Conservation (phyloP, 129 eudicot species). For the Lonicera japonica region DNA sequence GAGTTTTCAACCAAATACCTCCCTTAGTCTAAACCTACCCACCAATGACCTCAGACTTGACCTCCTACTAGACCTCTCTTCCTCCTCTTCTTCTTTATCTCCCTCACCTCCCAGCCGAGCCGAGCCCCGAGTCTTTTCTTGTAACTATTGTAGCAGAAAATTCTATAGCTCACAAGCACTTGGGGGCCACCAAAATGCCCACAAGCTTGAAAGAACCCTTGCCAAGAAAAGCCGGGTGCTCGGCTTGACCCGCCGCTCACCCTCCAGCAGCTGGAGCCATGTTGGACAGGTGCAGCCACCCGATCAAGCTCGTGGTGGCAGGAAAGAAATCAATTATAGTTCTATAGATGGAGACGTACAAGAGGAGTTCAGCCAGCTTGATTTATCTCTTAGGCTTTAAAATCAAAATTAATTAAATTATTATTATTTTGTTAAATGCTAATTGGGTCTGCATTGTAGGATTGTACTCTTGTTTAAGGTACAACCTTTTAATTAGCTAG, state of each 20-base stretch:
- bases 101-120: slow-evolving; percentile 16
- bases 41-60: slow-evolving; percentile 25
- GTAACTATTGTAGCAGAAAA: slow-evolving; percentile 75
- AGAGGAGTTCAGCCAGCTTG: too few relatives aligned
- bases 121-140: slow-evolving; percentile 48
- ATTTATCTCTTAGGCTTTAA: too few relatives aligned
- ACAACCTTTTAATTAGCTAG: too few relatives aligned
- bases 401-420: too few relatives aligned
- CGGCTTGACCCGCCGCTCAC: slow-evolving; percentile 13
- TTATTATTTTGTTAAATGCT: too few relatives aligned
- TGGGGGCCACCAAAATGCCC: slow-evolving; percentile 97
- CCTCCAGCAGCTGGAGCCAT: background rate
- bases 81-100: slow-evolving; percentile 37
- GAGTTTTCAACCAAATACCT: slow-evolving; percentile 31
- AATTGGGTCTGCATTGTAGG: too few relatives aligned
- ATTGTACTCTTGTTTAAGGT: too few relatives aligned
- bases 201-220: slow-evolving; percentile 76
- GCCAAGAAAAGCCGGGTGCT: slow-evolving; percentile 74
- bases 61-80: slow-evolving; percentile 27
- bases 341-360: too few relatives aligned
- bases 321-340: too few relatives aligned
- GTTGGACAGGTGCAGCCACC: slow-evolving; percentile 19
- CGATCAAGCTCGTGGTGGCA: slow-evolving; percentile 3
- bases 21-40: slow-evolving; percentile 38
- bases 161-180: slow-evolving; percentile 86